Evolutionary conservation across 2,329 filamentous ascomycete genomes (phyloP), one percentile per base, ranked within the genome.

Genomic region (Fusarium hainanense): DNA sequence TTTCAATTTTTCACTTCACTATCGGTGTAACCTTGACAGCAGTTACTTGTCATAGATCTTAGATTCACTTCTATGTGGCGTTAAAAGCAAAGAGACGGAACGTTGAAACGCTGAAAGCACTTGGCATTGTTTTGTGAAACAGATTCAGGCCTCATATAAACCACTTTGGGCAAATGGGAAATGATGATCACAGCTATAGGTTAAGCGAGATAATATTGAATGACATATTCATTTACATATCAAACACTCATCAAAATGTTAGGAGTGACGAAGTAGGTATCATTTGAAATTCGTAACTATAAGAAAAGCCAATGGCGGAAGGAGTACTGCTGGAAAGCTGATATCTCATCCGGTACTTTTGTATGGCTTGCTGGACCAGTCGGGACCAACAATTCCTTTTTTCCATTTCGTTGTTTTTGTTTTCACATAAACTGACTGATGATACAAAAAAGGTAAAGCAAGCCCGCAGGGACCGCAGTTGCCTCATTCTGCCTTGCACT

Each of bases 401-500:
- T 55, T 47, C 42, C 58, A 51, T 25, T 60, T 34, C n/a, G 10
- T 25, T 12, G 34, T n/a, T 12, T 12, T 37, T 11, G 18, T 11
- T n/a, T 37, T 3, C 18, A n/a, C 9, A 37, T 7, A 37, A n/a
- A 37, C 5, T n/a, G 10, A 37, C 34, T 2, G 34, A n/a, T n/a
- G 34, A n/a, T 37, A 10, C 18, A 37, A n/a, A 5, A 37, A 37
- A 12, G 10, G 6, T 8, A 50, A 18, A 25, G 2, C 3, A 11
- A 14, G 21, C 21, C 47, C 10, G 30, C 7, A 18, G 5, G 34
- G 54, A 43, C 30, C 21, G 13, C 2, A 46, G 34, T 52, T 21
- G 21, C 37, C 28, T 25, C 42, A 49, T 50, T 63, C 57, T 62
- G 50, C 41, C 41, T 57, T 43, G 21, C 8, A 34, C 42, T 60